Conservation (phyloP, 2,329 filamentous ascomycete species). For the Microdochium trichocladiopsis region DNA sequence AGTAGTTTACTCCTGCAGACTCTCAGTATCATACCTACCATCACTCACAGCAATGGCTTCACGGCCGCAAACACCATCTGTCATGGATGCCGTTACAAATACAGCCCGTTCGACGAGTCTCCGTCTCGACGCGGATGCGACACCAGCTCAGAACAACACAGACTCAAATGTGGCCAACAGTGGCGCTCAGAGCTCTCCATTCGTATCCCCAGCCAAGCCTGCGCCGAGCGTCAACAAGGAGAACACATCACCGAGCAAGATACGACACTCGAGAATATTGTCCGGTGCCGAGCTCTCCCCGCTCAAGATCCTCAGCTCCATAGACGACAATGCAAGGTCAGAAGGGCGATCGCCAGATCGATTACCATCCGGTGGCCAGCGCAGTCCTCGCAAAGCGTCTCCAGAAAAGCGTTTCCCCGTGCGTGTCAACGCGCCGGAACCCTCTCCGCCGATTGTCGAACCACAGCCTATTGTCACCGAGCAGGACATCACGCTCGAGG, state of each 20-base stretch:
- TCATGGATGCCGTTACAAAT: not conserved
- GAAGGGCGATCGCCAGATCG: conserved; percentile 12
- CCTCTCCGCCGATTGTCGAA: conserved; percentile 9
- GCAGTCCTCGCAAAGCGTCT: conserved; percentile 36
- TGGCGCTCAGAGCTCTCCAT: conserved; percentile 19
- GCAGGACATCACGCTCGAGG: conserved; percentile 40
- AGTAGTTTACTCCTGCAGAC: not conserved
- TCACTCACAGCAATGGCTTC: not conserved
- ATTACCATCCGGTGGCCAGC: conserved; percentile 15
- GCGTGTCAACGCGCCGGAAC: conserved; percentile 33
- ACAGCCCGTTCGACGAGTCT: not conserved
- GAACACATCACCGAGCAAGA: conserved; percentile 38
- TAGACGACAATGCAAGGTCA: conserved; percentile 11
- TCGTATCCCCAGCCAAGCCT: conserved; percentile 23
- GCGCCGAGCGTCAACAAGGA: conserved; percentile 30
- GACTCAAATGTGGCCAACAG: not conserved
- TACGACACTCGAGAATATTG: conserved; percentile 46
- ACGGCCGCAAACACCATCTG: not conserved
- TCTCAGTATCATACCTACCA: not conserved
- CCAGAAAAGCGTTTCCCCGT: conserved; percentile 56
- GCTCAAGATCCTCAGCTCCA: conserved; percentile 41
- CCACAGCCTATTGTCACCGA: conserved; percentile 16
- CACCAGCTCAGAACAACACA: conserved; percentile 1
- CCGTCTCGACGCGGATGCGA: not conserved
- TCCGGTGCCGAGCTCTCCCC: conserved; percentile 51